phyloP scores from a whole-genome alignment of 768 basidiomycete species.

The Leccinum longicurvipes region DNA sequence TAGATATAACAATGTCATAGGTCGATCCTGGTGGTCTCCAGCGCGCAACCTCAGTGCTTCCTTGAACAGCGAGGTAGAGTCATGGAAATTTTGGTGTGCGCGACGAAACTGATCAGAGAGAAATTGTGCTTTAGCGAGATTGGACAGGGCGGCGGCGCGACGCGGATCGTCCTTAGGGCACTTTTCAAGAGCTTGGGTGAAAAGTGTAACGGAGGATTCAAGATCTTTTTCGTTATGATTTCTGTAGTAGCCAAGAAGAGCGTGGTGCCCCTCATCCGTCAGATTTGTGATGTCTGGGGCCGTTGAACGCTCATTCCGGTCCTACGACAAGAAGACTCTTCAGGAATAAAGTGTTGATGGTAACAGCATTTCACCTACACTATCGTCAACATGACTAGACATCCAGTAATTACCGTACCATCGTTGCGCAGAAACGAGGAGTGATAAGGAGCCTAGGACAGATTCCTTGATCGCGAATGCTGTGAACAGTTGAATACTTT shows the following conservation, averaged over 20 bases:
- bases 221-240: background rate
- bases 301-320: background rate
- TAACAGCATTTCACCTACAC: background rate
- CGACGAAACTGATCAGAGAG: background rate
- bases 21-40: constrained; percentile 7
- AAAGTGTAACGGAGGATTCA: background rate
- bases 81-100: background rate
- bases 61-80: constrained; percentile 1
- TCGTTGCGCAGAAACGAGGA: too few relatives aligned
- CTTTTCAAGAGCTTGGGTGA: background rate
- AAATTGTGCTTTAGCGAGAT: constrained; percentile 5
- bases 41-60: constrained; percentile 9
- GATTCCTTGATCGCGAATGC: too few relatives aligned
- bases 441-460: background rate
- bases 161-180: constrained; percentile 1
- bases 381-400: background rate
- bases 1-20: constrained; percentile 3
- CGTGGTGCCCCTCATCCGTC: constrained; percentile 3
- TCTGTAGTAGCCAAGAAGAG: background rate
- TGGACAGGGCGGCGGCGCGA: constrained; percentile 5
- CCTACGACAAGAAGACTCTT: background rate
- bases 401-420: background rate
- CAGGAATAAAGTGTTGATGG: background rate
- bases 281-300: background rate
- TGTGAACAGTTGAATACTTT: too few relatives aligned